A percentile compares a stretch with the other conserved stretches of the same genome.
Conservation (phyloP, 345 rosid species). For the Populus simonii region DNA sequence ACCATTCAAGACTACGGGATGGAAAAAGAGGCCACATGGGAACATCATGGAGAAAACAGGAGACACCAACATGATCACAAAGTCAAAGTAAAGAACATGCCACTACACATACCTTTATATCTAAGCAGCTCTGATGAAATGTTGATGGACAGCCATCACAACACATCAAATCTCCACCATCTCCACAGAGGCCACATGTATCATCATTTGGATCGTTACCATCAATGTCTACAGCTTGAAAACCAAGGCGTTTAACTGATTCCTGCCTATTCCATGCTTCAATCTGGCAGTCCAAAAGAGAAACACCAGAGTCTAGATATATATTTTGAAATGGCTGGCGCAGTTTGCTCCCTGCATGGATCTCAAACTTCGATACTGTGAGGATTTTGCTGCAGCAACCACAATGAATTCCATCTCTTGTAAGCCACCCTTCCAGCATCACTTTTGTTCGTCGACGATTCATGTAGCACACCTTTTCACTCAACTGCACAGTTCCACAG, state of each 20-base stretch:
- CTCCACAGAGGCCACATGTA: slow-evolving; percentile 35
- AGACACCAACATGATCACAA: not conserved
- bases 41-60: not conserved
- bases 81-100: not conserved
- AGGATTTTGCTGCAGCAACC: slow-evolving; percentile 39
- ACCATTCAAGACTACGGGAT: not conserved
- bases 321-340: slow-evolving; percentile 36
- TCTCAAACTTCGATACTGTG: slow-evolving; percentile 36
- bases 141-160: slow-evolving; percentile 39
- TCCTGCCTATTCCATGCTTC: slow-evolving; percentile 34
- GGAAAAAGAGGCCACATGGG: not conserved
- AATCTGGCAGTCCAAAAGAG: slow-evolving; percentile 35
- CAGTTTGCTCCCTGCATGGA: slow-evolving; percentile 37
- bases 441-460: slow-evolving; percentile 31
- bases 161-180: slow-evolving; percentile 38
- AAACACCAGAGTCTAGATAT: slow-evolving; percentile 32
- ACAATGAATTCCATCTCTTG: slow-evolving; percentile 35
- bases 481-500: slow-evolving; percentile 28
- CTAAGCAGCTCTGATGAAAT: slow-evolving; percentile 34
- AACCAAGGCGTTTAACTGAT: slow-evolving; percentile 18
- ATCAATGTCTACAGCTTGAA: slow-evolving; percentile 20
- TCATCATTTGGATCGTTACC: slow-evolving; percentile 38
- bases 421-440: slow-evolving; percentile 37
- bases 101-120: slow-evolving; percentile 16
- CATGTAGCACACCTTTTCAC: slow-evolving; percentile 37